Base-by-base conservation (phyloP, 306 rosid genomes). In the Pachyrhizus erosus region DNA sequence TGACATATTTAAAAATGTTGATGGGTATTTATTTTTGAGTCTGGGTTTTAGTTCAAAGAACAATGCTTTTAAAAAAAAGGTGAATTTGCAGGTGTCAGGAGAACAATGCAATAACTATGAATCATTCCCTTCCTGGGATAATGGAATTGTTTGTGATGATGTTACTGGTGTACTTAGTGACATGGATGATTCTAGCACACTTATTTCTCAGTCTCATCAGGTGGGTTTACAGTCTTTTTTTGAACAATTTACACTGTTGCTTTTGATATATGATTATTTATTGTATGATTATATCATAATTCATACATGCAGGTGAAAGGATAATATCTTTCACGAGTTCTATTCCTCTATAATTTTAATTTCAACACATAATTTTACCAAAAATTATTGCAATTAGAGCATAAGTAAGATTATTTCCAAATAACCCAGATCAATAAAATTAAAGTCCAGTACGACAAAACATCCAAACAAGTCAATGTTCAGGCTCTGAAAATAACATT, bases 401-500 rank as follows among this genome's bases (percentile, higher is more conserved):
- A 52, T 34, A 46, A 58, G 45, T 65, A 69, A 79, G 83, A 81
- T 77, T 86, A 29, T 80, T 72, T 87, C 18, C 62, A 3, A 84
- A 88, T 74, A 34, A 83, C 65, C 14, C 90, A 95, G 97, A 91
- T 95, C 72, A 95, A 89, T 76, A 93, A 91, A 92, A 87, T 93
- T 70, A 91, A 95, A 89, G 99, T 95, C 54, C 94, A 91, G 83
- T 91, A 87, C 82, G 99, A 93, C 88, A 91, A 91, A 90, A 92
- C 93, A 52, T 90, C 98, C 57, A 95, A 91, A 80, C 97, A 91
- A 93, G 99, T 95, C 17, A 95, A 93, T 61, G 98, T 92, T 81
- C 93, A 93, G 88, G 91, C 81, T 49, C 85, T 95, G 84, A 95
- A 95, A 84, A 84, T 62, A 64, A 88, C 93, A 26, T 91, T 93